Evolutionary conservation across 192 early-diverging fungal species (phyloP).

Genomic region (Cetraspora pellucida): DNA sequence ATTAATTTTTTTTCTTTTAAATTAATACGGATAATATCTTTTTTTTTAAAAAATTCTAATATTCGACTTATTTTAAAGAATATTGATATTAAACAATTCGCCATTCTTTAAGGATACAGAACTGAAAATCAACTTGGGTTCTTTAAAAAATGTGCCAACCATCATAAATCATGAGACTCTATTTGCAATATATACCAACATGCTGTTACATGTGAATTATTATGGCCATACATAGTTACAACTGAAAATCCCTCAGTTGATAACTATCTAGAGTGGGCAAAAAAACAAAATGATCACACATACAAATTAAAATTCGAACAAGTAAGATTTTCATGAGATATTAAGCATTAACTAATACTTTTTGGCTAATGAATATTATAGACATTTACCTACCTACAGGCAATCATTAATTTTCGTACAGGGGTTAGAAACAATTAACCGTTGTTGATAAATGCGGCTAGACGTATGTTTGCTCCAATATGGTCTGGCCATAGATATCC

Average conservation of each 20-base stretch:
- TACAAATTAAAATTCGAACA: slow-evolving; percentile 20
- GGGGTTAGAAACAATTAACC: not conserved
- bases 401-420: too few relatives aligned
- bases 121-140: not conserved
- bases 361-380: not conserved
- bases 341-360: not conserved
- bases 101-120: not conserved
- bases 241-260: not conserved
- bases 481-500: slow-evolving; percentile 1
- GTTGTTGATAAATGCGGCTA: not conserved
- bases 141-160: slow-evolving; percentile 10
- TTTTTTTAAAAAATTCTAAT: too few relatives aligned
- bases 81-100: slow-evolving; percentile 15
- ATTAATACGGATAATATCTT: not conserved
- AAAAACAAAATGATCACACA: not conserved
- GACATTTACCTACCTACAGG: slow-evolving; percentile 1
- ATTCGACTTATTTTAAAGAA: not conserved
- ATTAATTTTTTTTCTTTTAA: not conserved
- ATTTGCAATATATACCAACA: too few relatives aligned
- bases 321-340: not conserved
- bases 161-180: too few relatives aligned
- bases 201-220: too few relatives aligned
- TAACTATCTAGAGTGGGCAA: not conserved
- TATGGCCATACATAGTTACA: too few relatives aligned
- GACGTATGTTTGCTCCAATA: slow-evolving; percentile 9